phyloP scores from a whole-genome alignment of 2,329 filamentous ascomycete species.

The Epichloe uncinata region DNA sequence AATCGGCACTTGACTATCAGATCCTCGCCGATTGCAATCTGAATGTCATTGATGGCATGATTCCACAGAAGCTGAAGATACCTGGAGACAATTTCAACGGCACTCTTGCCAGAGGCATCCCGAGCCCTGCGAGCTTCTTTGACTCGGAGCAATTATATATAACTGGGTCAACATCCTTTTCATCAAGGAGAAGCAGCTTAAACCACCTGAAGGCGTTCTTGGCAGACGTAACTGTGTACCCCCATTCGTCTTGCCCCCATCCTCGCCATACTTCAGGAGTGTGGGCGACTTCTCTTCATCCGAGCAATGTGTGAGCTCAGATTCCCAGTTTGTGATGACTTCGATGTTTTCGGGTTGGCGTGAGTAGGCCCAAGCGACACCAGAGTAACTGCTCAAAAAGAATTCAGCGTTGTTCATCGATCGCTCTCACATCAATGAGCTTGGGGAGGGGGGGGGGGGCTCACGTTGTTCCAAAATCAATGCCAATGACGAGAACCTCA shows the following conservation, averaged over 20 bases:
- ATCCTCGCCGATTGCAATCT: conserved; percentile 9
- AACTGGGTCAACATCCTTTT: conserved; percentile 13
- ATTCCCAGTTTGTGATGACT: conserved; percentile 19
- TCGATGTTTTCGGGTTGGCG: conserved; percentile 14
- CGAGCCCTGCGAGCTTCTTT: conserved; percentile 1
- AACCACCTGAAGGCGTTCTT: conserved; percentile 24
- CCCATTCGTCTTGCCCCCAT: conserved; percentile 12
- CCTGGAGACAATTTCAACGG: conserved; percentile 16
- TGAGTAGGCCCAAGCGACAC: conserved; percentile 25
- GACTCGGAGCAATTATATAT: conserved; percentile 14
- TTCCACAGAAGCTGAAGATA: conserved; percentile 23
- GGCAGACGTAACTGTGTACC: conserved; percentile 15
- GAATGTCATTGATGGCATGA: conserved; percentile 16
- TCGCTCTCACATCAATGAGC: too few species aligned
- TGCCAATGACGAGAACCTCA: conserved; percentile 21
- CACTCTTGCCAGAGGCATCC: conserved; percentile 6
- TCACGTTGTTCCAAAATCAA: conserved; percentile 35
- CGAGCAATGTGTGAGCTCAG: conserved; percentile 8
- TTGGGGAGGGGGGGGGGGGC: not conserved
- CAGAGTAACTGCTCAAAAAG: conserved; percentile 20
- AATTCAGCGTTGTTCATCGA: too few species aligned
- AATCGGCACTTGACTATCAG: conserved; percentile 15
- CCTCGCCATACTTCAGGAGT: conserved; percentile 9
- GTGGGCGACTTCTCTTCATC: conserved; percentile 21
- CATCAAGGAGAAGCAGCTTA: conserved; percentile 26